Evolutionary conservation across 371 early-diverging fungal genomes (phyloP), one percentile per base, ranked within the genome.

Genomic region (Saksenaea vasiformis): DNA sequence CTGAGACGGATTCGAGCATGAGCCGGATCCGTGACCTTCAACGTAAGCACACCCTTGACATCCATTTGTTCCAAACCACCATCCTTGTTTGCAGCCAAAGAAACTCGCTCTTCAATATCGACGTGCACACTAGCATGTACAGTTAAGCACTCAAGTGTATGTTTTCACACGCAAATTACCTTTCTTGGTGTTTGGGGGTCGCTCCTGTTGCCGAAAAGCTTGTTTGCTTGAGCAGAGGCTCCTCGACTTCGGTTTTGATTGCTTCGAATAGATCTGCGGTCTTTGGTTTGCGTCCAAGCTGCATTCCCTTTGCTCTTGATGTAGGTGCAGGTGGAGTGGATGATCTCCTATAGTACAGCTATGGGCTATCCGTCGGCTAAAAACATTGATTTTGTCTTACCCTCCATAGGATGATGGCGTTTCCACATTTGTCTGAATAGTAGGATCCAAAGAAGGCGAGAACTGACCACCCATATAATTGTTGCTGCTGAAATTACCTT

Each of bases 31-130:
- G 86, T 74, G 35, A 96, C 87, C 58, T 86, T 82, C 17, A 98
- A 78, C 47, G 87, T 86, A 76, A 97, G 68, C 38, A 91, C 92
- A 67, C 98, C 98, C 75, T 93, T 93, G 43, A 97, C 90, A 56
- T 98, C 96, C 87, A 97, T 84, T 64, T 77, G 87, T 67, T 95
- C 91, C 36, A 97, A 73, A 19, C 95, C 97, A 51, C 98, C 98
- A 67, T 98, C 98, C 37, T 91, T 82, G 72, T 91, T 93, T n/a
- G 92, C 89, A 36, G 87, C 76, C 19, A 91, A 83, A 0, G 88
- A 81, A 34, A 98, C 87, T 66, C 88, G 91, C 76, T 98, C 98
- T 56, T 94, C 94, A 10, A 96, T 84, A 41, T 85, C 79, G 24
- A 95, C 77, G 67, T 97, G 96, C 17, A 98, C 89, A 31, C 92